Base-by-base conservation (phyloP, 768 basidiomycete genomes). In the Candolleomyces efflorescens region DNA sequence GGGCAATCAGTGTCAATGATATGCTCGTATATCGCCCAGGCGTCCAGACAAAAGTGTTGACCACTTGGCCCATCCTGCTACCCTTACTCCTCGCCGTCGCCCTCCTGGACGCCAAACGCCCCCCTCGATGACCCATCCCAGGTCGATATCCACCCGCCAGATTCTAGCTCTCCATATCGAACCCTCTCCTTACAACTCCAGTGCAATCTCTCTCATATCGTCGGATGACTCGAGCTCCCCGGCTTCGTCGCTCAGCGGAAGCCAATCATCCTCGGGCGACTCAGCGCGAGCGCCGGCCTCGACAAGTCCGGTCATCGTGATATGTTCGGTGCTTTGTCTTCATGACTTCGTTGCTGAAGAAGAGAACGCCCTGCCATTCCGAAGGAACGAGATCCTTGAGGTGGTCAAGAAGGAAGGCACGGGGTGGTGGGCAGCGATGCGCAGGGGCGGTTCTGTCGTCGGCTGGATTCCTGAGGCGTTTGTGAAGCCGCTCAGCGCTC, bases 391-490 rank as follows among this genome's bases (percentile, higher is more conserved):
- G 61, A 80, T 90, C 20, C 70, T 92, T 26, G 79, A 82, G 22
- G 74, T 92, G 53, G 75, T 92, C 46, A 84, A 83, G 68, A 77
- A 82, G 68, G 87, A 90, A 68, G 76, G 79, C 12, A 81, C 84
- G 1, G 90, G 90, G 10, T 92, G 89, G 90, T 92, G 89, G 88
- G 89, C 87, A 18, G 90, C 89, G 18, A 80, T 87, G 71, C 76
- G 82, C 22, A 70, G 71, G 11, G 75, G 75, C 38, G 80, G 79
- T 12, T 73, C 78, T 50, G 67, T 70, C 36, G 76, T 89, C 32
- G 88, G 90, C 47, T 92, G 90, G 90, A 84, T 92, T 58, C 90
- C 90, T 10, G 79, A 82, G 61, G 82, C 85, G 1, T 92, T 82
- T 68, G 87, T 92, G 5, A 74, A 73, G 51, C 75, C 78, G 1